Evolutionary conservation across 2,329 filamentous ascomycete genomes (phyloP).

Genomic region (Penicillium sp.): DNA sequence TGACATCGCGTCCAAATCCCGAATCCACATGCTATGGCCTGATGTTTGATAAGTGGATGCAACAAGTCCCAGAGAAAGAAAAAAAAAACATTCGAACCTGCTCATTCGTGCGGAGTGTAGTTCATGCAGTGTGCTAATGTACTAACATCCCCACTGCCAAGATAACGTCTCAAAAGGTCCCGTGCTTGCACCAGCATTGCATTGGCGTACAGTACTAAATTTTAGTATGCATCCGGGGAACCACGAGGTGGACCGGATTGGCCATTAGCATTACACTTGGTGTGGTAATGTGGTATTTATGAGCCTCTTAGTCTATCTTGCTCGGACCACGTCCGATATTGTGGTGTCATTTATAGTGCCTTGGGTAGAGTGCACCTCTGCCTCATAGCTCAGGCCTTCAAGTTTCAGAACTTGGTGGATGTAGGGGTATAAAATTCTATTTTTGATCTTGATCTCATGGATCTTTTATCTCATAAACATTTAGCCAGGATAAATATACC

Average conservation of each 20-base stretch:
- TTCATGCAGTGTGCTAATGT: background rate
- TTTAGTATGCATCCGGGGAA: slow-evolving; percentile 6
- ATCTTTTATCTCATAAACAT: slow-evolving; percentile 11
- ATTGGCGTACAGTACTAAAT: background rate
- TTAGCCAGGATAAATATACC: slow-evolving; percentile 1
- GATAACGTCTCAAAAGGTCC: background rate
- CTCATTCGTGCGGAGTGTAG: slow-evolving; percentile 6
- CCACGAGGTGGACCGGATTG: background rate
- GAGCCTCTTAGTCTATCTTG: background rate
- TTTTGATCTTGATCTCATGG: slow-evolving; percentile 5
- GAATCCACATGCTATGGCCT: slow-evolving; percentile 7
- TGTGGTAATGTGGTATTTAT: background rate
- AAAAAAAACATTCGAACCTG: background rate
- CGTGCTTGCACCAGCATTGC: background rate
- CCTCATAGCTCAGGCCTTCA: background rate
- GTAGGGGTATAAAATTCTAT: slow-evolving; percentile 14
- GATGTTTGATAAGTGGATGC: background rate
- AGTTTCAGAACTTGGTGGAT: background rate
- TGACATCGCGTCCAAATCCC: background rate
- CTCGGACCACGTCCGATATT: background rate
- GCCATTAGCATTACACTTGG: background rate
- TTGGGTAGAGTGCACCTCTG: background rate
- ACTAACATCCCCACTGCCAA: slow-evolving; percentile 2
- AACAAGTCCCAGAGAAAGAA: background rate
- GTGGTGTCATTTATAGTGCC: background rate